Conservation (phyloP, 2,329 filamentous ascomycete species). For the Fusarium coicis region DNA sequence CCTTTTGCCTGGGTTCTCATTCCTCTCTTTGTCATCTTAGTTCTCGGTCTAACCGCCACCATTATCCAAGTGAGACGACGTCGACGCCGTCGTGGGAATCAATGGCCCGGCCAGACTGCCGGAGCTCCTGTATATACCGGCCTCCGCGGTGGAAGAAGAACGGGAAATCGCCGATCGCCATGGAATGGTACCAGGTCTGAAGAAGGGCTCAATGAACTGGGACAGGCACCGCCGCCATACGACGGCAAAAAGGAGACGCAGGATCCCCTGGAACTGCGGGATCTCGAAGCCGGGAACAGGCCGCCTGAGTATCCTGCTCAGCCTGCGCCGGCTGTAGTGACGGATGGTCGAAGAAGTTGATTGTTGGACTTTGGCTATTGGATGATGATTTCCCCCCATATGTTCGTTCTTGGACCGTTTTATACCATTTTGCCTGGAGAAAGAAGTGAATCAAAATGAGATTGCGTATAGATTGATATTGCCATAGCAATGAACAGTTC, state of each 20-base stretch:
- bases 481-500: not conserved
- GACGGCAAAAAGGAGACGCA: slow-evolving; percentile 48
- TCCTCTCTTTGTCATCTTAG: slow-evolving; percentile 56
- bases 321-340: slow-evolving; percentile 40
- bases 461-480: not conserved
- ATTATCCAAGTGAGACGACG: slow-evolving; percentile 58
- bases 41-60: slow-evolving; percentile 52
- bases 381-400: not conserved
- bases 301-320: slow-evolving; percentile 47
- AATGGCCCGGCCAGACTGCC: slow-evolving; percentile 21
- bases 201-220: slow-evolving; percentile 72
- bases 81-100: slow-evolving; percentile 37
- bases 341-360: slow-evolving; percentile 31
- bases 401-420: not conserved
- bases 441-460: not conserved
- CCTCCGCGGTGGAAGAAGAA: slow-evolving; percentile 20
- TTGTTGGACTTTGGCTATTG: not conserved
- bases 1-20: slow-evolving; percentile 69
- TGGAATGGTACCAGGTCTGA: slow-evolving; percentile 43
- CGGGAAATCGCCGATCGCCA: slow-evolving; percentile 41
- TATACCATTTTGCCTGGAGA: not conserved
- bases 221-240: slow-evolving; percentile 74
- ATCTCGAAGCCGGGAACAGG: slow-evolving; percentile 42
- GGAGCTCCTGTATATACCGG: slow-evolving; percentile 38
- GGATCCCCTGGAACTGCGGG: slow-evolving; percentile 37